Conservation (phyloP, 108 stramenopile genomes). For the Nitzschia sp. region DNA sequence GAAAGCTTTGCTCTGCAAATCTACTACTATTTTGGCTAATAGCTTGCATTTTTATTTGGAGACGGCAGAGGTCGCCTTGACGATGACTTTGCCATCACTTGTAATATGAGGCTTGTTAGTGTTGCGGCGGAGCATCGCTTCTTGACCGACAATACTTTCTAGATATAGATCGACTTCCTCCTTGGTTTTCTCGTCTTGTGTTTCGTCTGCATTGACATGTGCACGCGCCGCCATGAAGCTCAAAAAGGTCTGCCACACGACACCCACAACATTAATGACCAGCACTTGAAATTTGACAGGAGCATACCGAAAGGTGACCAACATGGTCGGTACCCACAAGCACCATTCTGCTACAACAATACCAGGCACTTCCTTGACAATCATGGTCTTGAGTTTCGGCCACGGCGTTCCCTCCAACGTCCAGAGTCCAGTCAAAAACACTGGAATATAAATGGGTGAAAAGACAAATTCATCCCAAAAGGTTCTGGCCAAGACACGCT, state of each 20-base stretch:
- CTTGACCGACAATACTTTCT: constrained; percentile 12
- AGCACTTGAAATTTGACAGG: constrained; percentile 84
- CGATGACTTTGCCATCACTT: no score
- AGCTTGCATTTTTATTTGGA: no score
- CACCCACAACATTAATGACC: constrained; percentile 76
- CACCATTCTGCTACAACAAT: constrained; percentile 44
- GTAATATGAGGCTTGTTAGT: not conserved
- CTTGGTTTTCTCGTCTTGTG: not conserved
- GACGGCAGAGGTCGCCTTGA: not conserved
- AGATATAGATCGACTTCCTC: not conserved
- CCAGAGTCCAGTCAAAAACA: constrained; percentile 66
- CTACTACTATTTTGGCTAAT: no score
- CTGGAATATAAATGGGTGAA: constrained; percentile 72
- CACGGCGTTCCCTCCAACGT: constrained; percentile 59
- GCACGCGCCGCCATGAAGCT: constrained; percentile 48
- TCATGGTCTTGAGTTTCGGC: constrained; percentile 25
- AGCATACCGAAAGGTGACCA: constrained; percentile 76
- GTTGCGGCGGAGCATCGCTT: not conserved
- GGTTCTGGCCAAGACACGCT: constrained; percentile 54
- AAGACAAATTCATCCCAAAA: constrained; percentile 78
- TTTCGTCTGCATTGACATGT: constrained; percentile 13
- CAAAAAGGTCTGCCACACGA: constrained; percentile 89
- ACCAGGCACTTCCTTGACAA: constrained; percentile 9
- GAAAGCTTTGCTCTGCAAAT: no score
- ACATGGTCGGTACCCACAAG: constrained; percentile 84